Conservation (phyloP, 345 rosid species). For the Arabidopsis suecica region DNA sequence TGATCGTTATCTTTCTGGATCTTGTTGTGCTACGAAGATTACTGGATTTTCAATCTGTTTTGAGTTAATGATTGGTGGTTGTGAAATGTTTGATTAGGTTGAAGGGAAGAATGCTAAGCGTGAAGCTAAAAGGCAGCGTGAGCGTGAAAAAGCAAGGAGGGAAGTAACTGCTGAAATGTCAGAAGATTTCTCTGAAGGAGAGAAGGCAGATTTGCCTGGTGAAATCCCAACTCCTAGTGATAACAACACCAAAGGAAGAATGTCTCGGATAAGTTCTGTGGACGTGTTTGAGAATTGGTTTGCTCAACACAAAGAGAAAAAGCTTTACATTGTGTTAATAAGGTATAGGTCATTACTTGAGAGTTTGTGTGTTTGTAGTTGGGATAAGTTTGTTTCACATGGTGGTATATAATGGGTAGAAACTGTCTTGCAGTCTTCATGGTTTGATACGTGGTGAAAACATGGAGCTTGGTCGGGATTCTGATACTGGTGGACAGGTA, state of each 20-base stretch:
- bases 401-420: not conserved
- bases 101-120: constrained; percentile 75
- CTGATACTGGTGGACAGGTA: constrained; percentile 93
- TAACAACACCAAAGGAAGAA: constrained; percentile 51
- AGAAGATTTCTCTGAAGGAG: constrained; percentile 77
- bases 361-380: constrained; percentile 7
- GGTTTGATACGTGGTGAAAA: constrained; percentile 82
- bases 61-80: not conserved
- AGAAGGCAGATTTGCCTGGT: constrained; percentile 61
- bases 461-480: constrained; percentile 91
- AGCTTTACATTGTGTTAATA: constrained; percentile 78
- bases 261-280: constrained; percentile 66
- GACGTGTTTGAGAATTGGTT: constrained; percentile 79
- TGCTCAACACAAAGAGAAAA: constrained; percentile 69
- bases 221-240: constrained; percentile 61
- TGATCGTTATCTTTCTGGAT: no score
- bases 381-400: constrained; percentile 8
- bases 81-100: constrained; percentile 48
- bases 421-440: constrained; percentile 66
- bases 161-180: constrained; percentile 87
- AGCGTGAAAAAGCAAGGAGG: constrained; percentile 71
- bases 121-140: constrained; percentile 58
- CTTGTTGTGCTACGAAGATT: constrained; percentile 3
- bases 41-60: not conserved
- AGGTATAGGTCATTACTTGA: constrained; percentile 51